A percentile compares a stretch with the other conserved stretches of the same genome.
phyloP scores from a whole-genome alignment of 805 yeast species.

The Helenozyma baotianmanensis region DNA sequence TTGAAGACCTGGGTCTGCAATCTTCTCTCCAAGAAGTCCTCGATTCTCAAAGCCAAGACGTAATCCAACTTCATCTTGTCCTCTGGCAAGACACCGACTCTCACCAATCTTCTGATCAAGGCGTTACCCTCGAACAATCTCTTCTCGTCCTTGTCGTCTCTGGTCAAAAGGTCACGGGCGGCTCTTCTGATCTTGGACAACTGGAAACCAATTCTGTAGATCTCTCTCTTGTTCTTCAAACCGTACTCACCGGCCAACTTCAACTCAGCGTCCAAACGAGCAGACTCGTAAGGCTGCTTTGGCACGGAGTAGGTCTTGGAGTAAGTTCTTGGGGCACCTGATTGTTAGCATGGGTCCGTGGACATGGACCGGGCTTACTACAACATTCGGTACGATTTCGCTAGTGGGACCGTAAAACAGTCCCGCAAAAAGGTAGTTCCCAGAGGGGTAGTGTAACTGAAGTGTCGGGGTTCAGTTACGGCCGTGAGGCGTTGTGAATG shows the following conservation, averaged over 20 bases:
- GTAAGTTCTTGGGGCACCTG: conserved; percentile 98
- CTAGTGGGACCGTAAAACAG: conserved; percentile 2
- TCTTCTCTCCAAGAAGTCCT: conserved; percentile 99
- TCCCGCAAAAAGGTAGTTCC: conserved; percentile 1
- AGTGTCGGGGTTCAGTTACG: conserved; percentile 88
- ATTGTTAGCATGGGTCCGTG: conserved; percentile 19
- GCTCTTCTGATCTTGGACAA: conserved; percentile 99
- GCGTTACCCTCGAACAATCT: conserved; percentile 99
- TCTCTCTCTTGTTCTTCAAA: conserved; percentile 99
- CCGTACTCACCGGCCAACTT: conserved; percentile 99
- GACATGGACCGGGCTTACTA: no score
- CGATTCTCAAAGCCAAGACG: conserved; percentile 95
- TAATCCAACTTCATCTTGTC: conserved; percentile 99
- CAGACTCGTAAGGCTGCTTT: conserved; percentile 98
- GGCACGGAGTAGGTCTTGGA: conserved; percentile 99
- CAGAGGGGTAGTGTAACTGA: conserved; percentile 44
- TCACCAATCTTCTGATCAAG: conserved; percentile 97
- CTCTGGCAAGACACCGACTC: conserved; percentile 98
- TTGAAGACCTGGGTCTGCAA: conserved; percentile 99
- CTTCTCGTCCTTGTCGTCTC: conserved; percentile 99
- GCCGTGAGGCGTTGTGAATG: conserved; percentile 20
- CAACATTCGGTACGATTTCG: no score
- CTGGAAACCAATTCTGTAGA: conserved; percentile 99
- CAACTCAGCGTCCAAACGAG: conserved; percentile 99
- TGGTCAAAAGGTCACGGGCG: conserved; percentile 99